phyloP scores from a whole-genome alignment of 1,284 basidiomycete genomes.

The Ustilago nuda region DNA sequence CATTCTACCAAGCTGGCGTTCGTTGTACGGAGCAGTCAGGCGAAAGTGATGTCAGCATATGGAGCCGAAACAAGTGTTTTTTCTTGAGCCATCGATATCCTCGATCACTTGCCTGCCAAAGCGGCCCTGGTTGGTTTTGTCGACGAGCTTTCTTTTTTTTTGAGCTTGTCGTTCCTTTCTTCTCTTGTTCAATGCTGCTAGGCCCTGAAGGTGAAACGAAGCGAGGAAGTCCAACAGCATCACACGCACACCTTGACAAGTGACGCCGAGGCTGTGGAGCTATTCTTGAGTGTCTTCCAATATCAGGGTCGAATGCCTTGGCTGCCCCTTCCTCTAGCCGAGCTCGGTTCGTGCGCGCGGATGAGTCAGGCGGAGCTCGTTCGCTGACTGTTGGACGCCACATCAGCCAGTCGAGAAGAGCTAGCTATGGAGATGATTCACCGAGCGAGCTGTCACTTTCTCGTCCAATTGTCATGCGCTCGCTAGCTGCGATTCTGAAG shows the following conservation, averaged over 20 bases:
- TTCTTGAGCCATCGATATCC: background rate
- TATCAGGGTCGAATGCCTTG: background rate
- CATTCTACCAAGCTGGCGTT: background rate
- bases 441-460: background rate
- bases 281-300: background rate
- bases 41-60: background rate
- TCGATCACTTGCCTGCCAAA: background rate
- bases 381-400: background rate
- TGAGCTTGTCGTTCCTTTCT: background rate
- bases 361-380: conserved; percentile 1
- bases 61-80: background rate
- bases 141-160: background rate
- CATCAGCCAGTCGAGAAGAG: background rate
- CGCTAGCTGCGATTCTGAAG: background rate
- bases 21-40: background rate
- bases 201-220: background rate
- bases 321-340: background rate
- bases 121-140: conserved; percentile 3
- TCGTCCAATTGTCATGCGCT: background rate
- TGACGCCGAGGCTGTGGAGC: background rate
- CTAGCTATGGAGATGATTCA: background rate
- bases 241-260: background rate
- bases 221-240: background rate
- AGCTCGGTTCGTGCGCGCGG: background rate
- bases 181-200: background rate